Evolutionary conservation across 116 monocot species (phyloP).

Genomic region (Cymodocea nodosa): DNA sequence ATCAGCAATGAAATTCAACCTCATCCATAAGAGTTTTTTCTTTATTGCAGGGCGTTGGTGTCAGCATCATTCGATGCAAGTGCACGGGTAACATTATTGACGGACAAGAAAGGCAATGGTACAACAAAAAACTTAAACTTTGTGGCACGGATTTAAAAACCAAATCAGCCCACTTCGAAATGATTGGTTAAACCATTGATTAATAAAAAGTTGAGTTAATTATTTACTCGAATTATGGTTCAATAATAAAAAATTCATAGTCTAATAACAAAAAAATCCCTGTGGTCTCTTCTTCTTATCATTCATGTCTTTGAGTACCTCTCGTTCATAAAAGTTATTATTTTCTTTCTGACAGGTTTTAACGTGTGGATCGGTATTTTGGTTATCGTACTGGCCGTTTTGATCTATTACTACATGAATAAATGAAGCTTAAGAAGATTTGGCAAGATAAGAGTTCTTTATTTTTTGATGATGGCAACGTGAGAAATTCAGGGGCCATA

Average conservation of each 20-base stretch:
- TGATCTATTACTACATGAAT: slow-evolving; percentile 9
- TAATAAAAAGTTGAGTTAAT: no score
- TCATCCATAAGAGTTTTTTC: background rate
- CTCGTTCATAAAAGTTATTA: background rate
- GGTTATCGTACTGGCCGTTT: slow-evolving; percentile 9
- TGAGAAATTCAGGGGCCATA: no score
- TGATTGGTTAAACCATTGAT: no score
- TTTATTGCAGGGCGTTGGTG: slow-evolving; percentile 37
- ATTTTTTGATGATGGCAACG: no score
- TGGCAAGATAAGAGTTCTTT: background rate
- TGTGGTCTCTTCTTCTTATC: background rate
- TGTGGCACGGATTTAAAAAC: background rate
- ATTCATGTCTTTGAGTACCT: background rate
- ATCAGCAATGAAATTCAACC: background rate
- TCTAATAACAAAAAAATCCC: no score
- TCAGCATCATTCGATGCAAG: slow-evolving; percentile 77
- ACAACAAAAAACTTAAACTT: background rate
- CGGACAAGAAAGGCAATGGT: slow-evolving; percentile 32
- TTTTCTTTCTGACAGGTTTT: slow-evolving; percentile 1
- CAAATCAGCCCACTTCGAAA: no score
- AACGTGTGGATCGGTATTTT: slow-evolving; percentile 6
- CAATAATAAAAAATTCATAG: no score
- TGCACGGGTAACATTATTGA: slow-evolving; percentile 46
- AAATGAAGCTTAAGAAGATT: background rate
- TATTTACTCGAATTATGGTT: no score